Evolutionary conservation across 2,329 filamentous ascomycete species (phyloP), one percentile per base, ranked within the genome.

Genomic region (Fusarium beomiforme): DNA sequence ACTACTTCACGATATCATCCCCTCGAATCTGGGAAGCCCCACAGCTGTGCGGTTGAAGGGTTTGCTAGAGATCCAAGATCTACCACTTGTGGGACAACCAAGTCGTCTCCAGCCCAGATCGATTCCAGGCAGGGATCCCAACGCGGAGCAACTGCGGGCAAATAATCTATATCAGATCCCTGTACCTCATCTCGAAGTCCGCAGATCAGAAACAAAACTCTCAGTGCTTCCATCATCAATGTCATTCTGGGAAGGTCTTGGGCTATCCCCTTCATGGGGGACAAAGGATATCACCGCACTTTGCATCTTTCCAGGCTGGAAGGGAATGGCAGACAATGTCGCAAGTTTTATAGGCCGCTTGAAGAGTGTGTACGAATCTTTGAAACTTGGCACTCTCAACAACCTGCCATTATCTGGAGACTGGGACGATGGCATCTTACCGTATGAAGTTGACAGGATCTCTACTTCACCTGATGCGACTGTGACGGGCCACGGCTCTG

Each of bases 211-310:
- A 41, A 86, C 86, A 3, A 88, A 87, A 50, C 87, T 94, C 60
- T 93, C 94, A 14, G 84, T 97, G 41, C 83, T 95, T 24, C 92
- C 93, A 4, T 88, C 93, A 1, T 91, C 92, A 1, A 83, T 95
- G 23, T 83, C 87, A 2, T 97, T 96, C 76, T 97, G 93, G 94
- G 93, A 96, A 77, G 90, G 91, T 49, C 83, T 97, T 21, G 92
- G 93, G 1, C 85, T 97, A 3, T 89, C 89, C 3, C 93, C 93
- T 6, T 88, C 89, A 12, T 89, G 89, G 64, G 92, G 92, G 1
- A 77, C 84, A 11, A 97, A 97, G 78, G 89, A 95, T 67, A 83
- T 96, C 33, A 85, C 87, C 37, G 87, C 90, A 1, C 87, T 93
- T 50, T 93, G 92, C 76, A 83, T 96, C 4, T 92, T 91, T 69